Conservation (phyloP, 768 basidiomycete species). For the Cystoderma amianthinum region DNA sequence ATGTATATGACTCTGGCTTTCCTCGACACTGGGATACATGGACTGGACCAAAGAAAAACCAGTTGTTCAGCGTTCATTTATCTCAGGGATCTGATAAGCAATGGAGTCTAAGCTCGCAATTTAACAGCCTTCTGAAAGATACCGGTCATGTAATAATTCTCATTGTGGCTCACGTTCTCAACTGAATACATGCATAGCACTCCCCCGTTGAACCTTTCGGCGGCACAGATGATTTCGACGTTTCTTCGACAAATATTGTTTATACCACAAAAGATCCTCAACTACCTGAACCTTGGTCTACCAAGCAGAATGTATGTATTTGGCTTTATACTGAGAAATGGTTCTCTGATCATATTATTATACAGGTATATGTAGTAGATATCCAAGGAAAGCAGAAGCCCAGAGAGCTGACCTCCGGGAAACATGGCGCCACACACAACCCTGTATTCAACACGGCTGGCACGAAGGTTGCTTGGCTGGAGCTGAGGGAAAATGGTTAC, state of each 20-base stretch:
- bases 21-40: slow-evolving; percentile 80
- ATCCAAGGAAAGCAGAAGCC: slow-evolving; percentile 44
- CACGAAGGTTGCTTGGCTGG: slow-evolving; percentile 78
- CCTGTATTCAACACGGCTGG: slow-evolving; percentile 65
- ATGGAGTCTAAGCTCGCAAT: slow-evolving; percentile 48
- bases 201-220: slow-evolving; percentile 84
- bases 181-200: slow-evolving; percentile 29
- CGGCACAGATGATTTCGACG: slow-evolving; percentile 75
- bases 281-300: slow-evolving; percentile 77
- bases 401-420: slow-evolving; percentile 72
- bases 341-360: background rate
- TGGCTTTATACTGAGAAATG: background rate
- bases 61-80: slow-evolving; percentile 67
- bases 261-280: slow-evolving; percentile 84
- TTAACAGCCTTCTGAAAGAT: slow-evolving; percentile 55
- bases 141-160: slow-evolving; percentile 56
- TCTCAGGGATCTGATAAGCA: slow-evolving; percentile 34
- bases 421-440: slow-evolving; percentile 76
- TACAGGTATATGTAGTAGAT: slow-evolving; percentile 64
- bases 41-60: slow-evolving; percentile 61
- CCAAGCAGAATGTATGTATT: slow-evolving; percentile 69
- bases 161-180: slow-evolving; percentile 1
- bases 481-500: slow-evolving; percentile 83
- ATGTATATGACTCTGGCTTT: slow-evolving; percentile 63
- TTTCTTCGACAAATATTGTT: slow-evolving; percentile 61